phyloP scores from a whole-genome alignment of 2,329 filamentous ascomycete species.

The Fusarium mangiferae region DNA sequence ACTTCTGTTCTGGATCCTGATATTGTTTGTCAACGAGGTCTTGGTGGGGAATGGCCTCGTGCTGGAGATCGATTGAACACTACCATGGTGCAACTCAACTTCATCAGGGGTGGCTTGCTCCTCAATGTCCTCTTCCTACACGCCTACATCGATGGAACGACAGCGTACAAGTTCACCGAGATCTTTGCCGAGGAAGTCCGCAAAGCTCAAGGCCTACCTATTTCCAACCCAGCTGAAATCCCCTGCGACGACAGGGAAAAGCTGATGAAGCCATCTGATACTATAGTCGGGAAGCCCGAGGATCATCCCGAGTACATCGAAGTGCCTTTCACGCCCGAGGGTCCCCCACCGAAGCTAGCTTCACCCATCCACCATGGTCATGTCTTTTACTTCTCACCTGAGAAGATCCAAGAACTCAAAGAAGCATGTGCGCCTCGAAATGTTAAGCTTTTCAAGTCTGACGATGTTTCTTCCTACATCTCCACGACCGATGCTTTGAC shows the following conservation, averaged over 20 bases:
- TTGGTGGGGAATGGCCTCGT: slow-evolving; percentile 13
- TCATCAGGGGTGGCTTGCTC: not conserved
- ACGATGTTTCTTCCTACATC: not conserved
- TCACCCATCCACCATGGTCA: slow-evolving; percentile 6
- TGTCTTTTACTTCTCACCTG: slow-evolving; percentile 12
- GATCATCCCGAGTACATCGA: slow-evolving; percentile 11
- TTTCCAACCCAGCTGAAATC: not conserved
- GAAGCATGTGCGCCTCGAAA: not conserved
- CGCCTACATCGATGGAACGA: not conserved
- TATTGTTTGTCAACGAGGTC: slow-evolving; percentile 12
- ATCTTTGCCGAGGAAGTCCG: slow-evolving; percentile 5
- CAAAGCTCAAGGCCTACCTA: slow-evolving; percentile 1
- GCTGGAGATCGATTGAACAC: slow-evolving; percentile 7
- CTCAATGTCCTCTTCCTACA: slow-evolving; percentile 14
- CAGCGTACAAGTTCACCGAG: slow-evolving; percentile 16
- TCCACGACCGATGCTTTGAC: slow-evolving; percentile 16
- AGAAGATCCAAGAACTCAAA: slow-evolving; percentile 4
- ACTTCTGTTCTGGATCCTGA: not conserved
- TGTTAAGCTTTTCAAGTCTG: not conserved
- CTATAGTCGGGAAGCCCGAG: not conserved
- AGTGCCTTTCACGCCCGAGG: slow-evolving; percentile 4
- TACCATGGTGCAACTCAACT: slow-evolving; percentile 12
- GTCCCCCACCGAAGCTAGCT: slow-evolving; percentile 1
- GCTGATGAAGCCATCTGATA: not conserved
- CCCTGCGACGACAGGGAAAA: not conserved